Base-by-base conservation (phyloP, 768 basidiomycete species). In the Wakefieldia striispora region DNA sequence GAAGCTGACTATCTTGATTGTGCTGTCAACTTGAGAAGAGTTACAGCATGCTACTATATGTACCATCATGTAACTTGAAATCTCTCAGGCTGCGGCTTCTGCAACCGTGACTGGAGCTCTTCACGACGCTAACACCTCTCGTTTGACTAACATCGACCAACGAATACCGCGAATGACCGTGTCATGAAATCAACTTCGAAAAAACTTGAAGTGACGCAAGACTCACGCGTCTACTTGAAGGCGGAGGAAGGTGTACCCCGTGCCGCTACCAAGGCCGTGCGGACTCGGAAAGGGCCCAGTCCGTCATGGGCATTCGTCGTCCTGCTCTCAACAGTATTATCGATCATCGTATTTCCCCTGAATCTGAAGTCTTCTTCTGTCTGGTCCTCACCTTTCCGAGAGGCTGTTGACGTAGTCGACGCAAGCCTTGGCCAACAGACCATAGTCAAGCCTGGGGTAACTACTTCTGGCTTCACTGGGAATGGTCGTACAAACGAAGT, bases 401-500 rank as follows among this genome's bases (percentile, higher is more conserved):
- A 33, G 16, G 17, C 39, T 17, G 38, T n/a, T 39, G 9, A 16
- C 16, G 14, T 44, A 17, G 24, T n/a, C 9, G 31, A 23, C 35
- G 2, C 29, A 14, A n/a, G n/a, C n/a, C 38, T 39, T 11, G 29
- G 27, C 43, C 33, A 27, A 16, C 47, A 26, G 48, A 19, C 14
- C 5, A 3, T 35, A 39, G 54, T 49, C 35, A 43, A 47, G 12
- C 40, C 47, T 27, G 31, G 40, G 3, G 26, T 21, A 23, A 29
- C 53, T 11, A 29, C 45, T 16, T 34, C 49, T 6, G 43, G 40
- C 17, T 40, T 68, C 20, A 54, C 43, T 8, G 63, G 69, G 7
- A 68, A 70, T 39, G 67, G 67, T 43, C 67, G 62, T 36, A 74
- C 73, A 13, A 61, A 66, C 11, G 68, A 71, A 23, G 72, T 77